A percentile compares a stretch with the other conserved stretches of the same genome.
phyloP scores from a whole-genome alignment of 805 yeast species.

The Cyberlindnera suaveolens region DNA sequence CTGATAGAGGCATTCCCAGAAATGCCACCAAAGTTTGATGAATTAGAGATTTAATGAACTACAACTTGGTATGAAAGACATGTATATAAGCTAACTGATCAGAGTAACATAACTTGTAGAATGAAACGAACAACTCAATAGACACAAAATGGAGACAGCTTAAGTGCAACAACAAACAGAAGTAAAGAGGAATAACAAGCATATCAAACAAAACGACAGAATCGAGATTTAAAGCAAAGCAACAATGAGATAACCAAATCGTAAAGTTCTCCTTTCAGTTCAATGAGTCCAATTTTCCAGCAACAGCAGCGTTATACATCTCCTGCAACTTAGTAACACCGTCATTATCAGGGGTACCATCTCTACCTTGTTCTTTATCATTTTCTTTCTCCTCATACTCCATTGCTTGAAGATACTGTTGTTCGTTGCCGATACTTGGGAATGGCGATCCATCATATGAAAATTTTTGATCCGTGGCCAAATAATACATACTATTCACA shows the following conservation, averaged over 20 bases:
- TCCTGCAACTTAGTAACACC: conserved; percentile 19
- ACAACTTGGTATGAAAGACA: not conserved
- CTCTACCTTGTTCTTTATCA: not conserved
- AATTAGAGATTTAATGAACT: not conserved
- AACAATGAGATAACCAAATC: too few species aligned
- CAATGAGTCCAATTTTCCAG: conserved; percentile 21
- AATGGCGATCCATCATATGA: conserved; percentile 5
- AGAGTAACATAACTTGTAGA: not conserved
- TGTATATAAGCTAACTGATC: not conserved
- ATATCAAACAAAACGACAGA: not conserved
- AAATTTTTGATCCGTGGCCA: conserved; percentile 13
- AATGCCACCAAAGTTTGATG: conserved; percentile 34
- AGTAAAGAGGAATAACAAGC: not conserved
- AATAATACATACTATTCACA: conserved; percentile 15
- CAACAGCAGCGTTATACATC: conserved; percentile 24
- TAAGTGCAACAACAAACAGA: not conserved
- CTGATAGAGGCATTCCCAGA: conserved; percentile 36
- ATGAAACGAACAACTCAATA: too few species aligned
- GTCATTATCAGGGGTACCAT: not conserved
- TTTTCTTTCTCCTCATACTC: conserved; percentile 1
- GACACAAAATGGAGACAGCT: not conserved
- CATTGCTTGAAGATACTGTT: conserved; percentile 2
- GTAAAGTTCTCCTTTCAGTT: conserved; percentile 2
- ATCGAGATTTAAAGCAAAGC: not conserved
- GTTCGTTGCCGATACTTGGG: conserved; percentile 4